Evolutionary conservation across 148 eudicot species (phyloP).

Genomic region (Heliamphora exappendiculata): DNA sequence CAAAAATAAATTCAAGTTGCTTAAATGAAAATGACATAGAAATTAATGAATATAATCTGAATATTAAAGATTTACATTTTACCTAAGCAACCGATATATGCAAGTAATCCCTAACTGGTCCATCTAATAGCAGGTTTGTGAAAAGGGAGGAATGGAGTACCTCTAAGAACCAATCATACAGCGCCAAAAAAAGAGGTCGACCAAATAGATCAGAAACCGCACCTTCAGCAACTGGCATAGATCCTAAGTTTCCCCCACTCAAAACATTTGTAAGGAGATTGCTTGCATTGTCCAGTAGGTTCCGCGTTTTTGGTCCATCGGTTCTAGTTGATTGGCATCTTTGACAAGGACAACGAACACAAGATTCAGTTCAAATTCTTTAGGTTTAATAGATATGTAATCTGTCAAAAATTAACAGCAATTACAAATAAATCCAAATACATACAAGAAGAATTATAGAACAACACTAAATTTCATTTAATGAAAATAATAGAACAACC

Average conservation of each 20-base stretch:
- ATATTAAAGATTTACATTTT: not conserved
- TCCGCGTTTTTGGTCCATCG: conserved; percentile 61
- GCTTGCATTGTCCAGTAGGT: conserved; percentile 85
- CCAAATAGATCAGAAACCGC: conserved; percentile 91
- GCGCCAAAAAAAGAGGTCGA: conserved; percentile 82
- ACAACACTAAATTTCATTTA: not conserved
- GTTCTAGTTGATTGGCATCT: conserved; percentile 78
- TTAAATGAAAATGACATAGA: not conserved
- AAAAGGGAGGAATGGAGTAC: conserved; percentile 30
- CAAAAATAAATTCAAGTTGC: not conserved
- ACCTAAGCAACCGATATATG: not conserved
- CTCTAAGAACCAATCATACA: conserved; percentile 97
- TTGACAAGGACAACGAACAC: conserved; percentile 14
- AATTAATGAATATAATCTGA: not conserved
- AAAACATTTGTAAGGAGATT: conserved; percentile 81
- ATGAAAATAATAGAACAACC: not conserved
- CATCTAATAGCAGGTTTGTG: not conserved
- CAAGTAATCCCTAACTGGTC: conserved; percentile 13
- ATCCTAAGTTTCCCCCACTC: conserved; percentile 76
- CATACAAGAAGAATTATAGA: not conserved
- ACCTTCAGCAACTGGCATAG: conserved; percentile 97
- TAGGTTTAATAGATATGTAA: not conserved
- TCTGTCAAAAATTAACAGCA: not conserved
- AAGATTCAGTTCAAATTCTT: not conserved
- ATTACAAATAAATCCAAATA: no score